Conservation (phyloP, 768 basidiomycete genomes). For the Agaricus subrufescens region DNA sequence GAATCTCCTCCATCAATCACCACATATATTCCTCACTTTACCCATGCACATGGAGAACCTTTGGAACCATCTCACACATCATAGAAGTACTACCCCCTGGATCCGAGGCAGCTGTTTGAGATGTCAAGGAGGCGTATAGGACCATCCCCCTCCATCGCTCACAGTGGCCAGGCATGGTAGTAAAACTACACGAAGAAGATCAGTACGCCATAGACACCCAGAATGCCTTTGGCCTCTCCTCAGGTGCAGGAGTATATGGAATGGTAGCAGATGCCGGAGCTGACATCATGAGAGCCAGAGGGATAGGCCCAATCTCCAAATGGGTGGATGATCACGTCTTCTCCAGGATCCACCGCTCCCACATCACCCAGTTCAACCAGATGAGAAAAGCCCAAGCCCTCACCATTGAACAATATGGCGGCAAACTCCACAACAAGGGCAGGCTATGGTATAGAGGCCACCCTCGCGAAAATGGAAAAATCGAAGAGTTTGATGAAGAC, state of each 20-base stretch:
- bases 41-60: conserved; percentile 43
- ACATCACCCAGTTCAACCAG: background rate
- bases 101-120: conserved; percentile 19
- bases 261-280: conserved; percentile 18
- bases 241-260: conserved; percentile 23
- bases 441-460: conserved; percentile 22
- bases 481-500: conserved; percentile 28
- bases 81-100: conserved; percentile 25
- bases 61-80: conserved; percentile 24
- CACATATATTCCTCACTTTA: conserved; percentile 25
- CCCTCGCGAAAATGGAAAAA: conserved; percentile 9
- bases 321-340: conserved; percentile 30
- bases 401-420: background rate
- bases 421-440: conserved; percentile 1
- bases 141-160: conserved; percentile 24
- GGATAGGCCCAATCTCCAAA: conserved; percentile 21
- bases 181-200: conserved; percentile 17
- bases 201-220: conserved; percentile 23
- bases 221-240: conserved; percentile 20
- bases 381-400: background rate
- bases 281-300: conserved; percentile 17
- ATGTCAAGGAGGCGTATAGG: conserved; percentile 37
- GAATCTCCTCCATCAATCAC: conserved; percentile 25
- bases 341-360: conserved; percentile 6
- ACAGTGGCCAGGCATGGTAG: conserved; percentile 34